Evolutionary conservation across 108 stramenopile genomes (phyloP).

Genomic region (Skeletonema grethae): DNA sequence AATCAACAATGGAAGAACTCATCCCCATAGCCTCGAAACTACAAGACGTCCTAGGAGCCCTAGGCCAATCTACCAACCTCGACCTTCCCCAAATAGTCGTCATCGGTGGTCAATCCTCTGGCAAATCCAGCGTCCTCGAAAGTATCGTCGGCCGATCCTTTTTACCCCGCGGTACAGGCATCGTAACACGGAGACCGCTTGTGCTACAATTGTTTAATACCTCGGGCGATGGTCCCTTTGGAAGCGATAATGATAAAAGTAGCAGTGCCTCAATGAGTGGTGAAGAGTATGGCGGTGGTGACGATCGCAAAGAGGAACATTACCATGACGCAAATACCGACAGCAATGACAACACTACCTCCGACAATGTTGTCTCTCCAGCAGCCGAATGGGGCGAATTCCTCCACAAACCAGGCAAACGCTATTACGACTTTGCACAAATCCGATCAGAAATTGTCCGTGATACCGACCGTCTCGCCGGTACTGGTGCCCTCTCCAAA

Average conservation of each 20-base stretch:
- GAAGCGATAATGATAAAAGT: neutral
- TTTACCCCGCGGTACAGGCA: conserved; percentile 96
- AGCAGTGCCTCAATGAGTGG: neutral
- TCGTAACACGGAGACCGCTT: conserved; percentile 96
- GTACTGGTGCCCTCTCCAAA: conserved; percentile 69
- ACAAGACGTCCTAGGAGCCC: conserved; percentile 97
- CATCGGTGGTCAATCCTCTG: conserved; percentile 93
- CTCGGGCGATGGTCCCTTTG: conserved; percentile 9
- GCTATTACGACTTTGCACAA: conserved; percentile 86
- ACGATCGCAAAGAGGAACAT: conserved; percentile 17
- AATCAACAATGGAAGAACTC: conserved; percentile 87
- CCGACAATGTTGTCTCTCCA: neutral
- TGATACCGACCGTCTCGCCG: conserved; percentile 96
- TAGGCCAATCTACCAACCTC: conserved; percentile 87
- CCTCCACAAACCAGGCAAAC: conserved; percentile 87
- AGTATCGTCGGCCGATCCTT: conserved; percentile 92
- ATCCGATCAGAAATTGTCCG: conserved; percentile 92
- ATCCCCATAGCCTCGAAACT: conserved; percentile 98
- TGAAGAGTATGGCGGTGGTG: conserved; percentile 18
- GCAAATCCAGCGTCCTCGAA: conserved; percentile 97
- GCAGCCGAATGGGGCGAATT: conserved; percentile 93
- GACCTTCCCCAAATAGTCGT: conserved; percentile 99
- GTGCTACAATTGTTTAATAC: conserved; percentile 91
- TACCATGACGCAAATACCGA: neutral
- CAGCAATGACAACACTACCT: conserved; percentile 1